Base-by-base conservation (phyloP, 2,329 filamentous ascomycete species). In the Pseudocercospora macadamiae region DNA sequence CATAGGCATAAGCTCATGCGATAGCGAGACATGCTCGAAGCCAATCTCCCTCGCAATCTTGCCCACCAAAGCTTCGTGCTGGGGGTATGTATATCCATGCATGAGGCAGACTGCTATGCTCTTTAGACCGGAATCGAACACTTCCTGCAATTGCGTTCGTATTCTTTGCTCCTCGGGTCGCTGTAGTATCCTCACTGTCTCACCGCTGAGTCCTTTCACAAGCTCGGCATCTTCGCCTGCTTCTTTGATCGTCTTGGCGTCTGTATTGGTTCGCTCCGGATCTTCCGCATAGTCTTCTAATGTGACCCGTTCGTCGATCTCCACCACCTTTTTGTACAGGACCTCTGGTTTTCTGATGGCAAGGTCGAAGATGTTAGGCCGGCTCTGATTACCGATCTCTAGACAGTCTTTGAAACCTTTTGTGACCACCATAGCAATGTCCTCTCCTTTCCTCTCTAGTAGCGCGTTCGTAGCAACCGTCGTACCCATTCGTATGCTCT, bases 401-500 rank as follows among this genome's bases (percentile, higher is more conserved):
- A 96, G 79, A 67, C 91, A 96, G 73, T 97, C 92, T 66, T 86
- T 88, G 80, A 96, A 96, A 0, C 93, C 93, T 65, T 87, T 88
- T 1, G 91, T 96, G 9, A 96, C 90, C 1, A 96, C 86, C 75
- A 97, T 83, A 12, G 90, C 92, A 71, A 95, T 93, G 66, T 86
- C 86, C 77, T 96, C 92, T 48, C 93, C 93, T 75, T 96, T 96
- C 58, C 93, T 82, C 75, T 97, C 93, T 2, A 97, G 81, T 56
- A 97, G 77, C 0, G 93, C 93, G 74, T 97, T 97, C 0, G 93
- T 97, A 8, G 93, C 93, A 10, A 97, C 92, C 0, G 93, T 97
- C 1, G 93, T 97, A 44, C 93, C 93, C 93, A 97, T 97, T 48
- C 93, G 88, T 72, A 97, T 96, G 55, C 89, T 92, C 67, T 95